Base-by-base conservation (phyloP, 2,329 filamentous ascomycete genomes). In the Beauveria pseudobassiana region DNA sequence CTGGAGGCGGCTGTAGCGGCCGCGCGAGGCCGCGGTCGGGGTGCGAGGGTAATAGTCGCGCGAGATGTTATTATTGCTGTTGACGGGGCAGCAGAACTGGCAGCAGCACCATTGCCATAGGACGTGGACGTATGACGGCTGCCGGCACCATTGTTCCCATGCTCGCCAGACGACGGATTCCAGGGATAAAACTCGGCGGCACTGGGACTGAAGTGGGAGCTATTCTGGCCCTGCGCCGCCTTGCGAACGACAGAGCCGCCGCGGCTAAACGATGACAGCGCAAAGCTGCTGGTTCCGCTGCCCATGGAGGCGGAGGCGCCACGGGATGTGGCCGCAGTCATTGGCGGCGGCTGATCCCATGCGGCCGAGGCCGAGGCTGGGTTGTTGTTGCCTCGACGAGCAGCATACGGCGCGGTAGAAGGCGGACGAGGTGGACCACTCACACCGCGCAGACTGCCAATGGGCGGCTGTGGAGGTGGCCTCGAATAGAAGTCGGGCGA, bases 181-280 rank as follows among this genome's bases (percentile, higher is more conserved):
- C 70, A 68, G 16, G 71, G 72, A 28, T 70, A 72, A 28, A 73
- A 72, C 59, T 75, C 73, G 5, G 69, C 66, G n/a, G 70, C 72
- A 40, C 67, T 70, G 40, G 71, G 69, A 9, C 72, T 69, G 63
- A 75, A 76, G 12, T 64, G 65, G 28, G 64, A 62, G 3, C 12
- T 61, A 52, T 7, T 50, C 9, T 34, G 26, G n/a, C 24, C 28
- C n/a, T 24, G 38, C 7, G 16, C 26, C 9, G 50, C 24, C 54
- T 61, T 64, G 49, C 64, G 59, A n/a, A 20, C 59, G 8, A 40
- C 18, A 1, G 58, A n/a, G 9, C 61, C 38, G 26, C 28, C 42
- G 6, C 59, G 63, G 10, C 61, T 52, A 28, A 65, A 66, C 7
- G 63, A 57, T n/a, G 66, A 67, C 5, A 62, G 9, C n/a, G 60